Base-by-base conservation (phyloP, 306 rosid genomes). In the Carpinus viminea region DNA sequence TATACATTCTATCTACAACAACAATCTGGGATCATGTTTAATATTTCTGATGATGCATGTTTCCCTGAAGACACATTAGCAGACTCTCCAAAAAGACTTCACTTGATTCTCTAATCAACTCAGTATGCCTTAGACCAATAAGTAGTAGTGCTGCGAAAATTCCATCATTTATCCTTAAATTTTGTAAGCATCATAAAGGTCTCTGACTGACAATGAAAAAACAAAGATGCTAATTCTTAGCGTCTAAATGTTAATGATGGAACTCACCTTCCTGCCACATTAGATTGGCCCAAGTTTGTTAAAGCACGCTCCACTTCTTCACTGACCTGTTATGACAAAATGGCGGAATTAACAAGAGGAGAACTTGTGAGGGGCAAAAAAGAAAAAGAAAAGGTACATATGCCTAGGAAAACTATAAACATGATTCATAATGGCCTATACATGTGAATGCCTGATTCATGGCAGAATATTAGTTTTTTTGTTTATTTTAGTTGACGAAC, bases 271-370 rank as follows among this genome's bases (percentile, higher is more conserved):
- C 80, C 93, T 75, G 87, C 74, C 48, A 88, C 76, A 69, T 83
- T 84, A 74, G 55, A 86, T 68, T 73, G 86, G 71, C 83, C 94
- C 53, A 90, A 56, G 80, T 88, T 91, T 11, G 85, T 77, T 84
- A 93, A 85, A 75, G 94, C 97, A 50, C 94, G 93, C 83, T 90
- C 97, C 73, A 91, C 89, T 82, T 93, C 98, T 88, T 93, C 95
- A 74, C 94, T 91, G 68, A 93, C 97, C 98, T 93, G 73, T 77
- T 53, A 60, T 55, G 80, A 84, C 52, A 81, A 54, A 80, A 66
- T 81, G 38, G 72, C 76, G 79, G 24, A 74, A 78, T 83, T 38
- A 81, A 73, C 73, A 71, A 52, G 18, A 79, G 20, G 59, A 5
- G 59, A 53, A 1, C 52, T 48, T 9, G 52, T 48, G 52, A 48